These are phyloP conservation scores for Paramecium octaurelia DNA, from an alignment of 73 alveolate genomes.

Conservation along the genomic window DNA sequence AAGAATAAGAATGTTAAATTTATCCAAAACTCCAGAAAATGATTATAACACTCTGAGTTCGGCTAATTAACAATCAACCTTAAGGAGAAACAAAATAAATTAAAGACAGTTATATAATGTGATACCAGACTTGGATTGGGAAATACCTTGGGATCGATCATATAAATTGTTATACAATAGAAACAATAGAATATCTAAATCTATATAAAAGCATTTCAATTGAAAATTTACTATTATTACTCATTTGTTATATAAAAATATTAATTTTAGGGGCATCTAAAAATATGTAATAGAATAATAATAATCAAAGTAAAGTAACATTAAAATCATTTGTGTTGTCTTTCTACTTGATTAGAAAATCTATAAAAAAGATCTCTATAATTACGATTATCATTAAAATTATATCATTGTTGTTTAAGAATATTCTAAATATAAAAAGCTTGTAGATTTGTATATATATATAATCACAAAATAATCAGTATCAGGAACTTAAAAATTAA, in stretches of 20 bases:
- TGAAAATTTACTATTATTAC: not conserved
- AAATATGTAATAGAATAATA: no score
- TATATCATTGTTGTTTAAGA: not conserved
- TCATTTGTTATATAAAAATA: not conserved
- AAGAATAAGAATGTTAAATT: not conserved
- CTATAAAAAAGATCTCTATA: no score
- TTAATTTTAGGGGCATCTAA: no score
- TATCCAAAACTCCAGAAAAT: not conserved
- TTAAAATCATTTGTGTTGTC: no score
- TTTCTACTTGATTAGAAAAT: no score
- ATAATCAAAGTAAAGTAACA: no score
- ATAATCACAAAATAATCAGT: not conserved
- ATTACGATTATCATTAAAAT: no score
- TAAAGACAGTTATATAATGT: not conserved
- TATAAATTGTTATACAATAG: not conserved
- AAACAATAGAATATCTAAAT: not conserved
- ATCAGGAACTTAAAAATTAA: not conserved
- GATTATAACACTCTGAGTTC: not conserved
- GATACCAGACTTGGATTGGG: slow-evolving; percentile 6
- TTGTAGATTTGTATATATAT: not conserved
- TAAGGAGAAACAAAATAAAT: not conserved
- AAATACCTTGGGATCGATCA: not conserved
- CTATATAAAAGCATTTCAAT: not conserved
- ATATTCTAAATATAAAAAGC: not conserved
- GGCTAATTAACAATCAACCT: not conserved